Base-by-base conservation (phyloP, 495 filamentous ascomycete species). In the Tuber brumale region DNA sequence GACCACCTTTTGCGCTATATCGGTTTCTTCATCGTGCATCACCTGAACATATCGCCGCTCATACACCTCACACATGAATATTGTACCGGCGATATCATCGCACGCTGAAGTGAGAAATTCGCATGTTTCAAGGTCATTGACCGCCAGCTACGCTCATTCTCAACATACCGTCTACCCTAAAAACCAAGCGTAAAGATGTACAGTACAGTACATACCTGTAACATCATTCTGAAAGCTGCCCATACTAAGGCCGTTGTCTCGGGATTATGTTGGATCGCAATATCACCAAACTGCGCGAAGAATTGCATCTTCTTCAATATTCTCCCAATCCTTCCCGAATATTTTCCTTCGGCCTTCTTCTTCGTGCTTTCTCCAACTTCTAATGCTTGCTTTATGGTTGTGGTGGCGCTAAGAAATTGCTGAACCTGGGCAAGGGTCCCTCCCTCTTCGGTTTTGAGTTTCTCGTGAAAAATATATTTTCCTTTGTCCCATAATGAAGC, bases 181-280 rank as follows among this genome's bases (percentile, higher is more conserved):
- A 21, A 16, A 2, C n/a, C 43, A 9, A 42, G 42, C 3, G 37
- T 21, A 42, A 18, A 21, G 18, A 37, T 42, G 27, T n/a, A n/a
- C n/a, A n/a, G n/a, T 70, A 37, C 23, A 35, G 45, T 74, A 45
- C 37, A 35, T 66, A 77, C 76, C 76, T 77, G 76, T 16, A 77
- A 74, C 72, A 77, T 77, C 72, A 76, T 48, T 42, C 76, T 76
- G 37, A 75, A 74, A 31, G 73, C 76, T 69, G 73, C 76, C 76
- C 76, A 77, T 48, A 77, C 45, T n/a, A 77, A 48, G 2, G 76
- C 45, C 3, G 74, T 77, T 19, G 72, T 74, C 6, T 77, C 76
- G 18, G 76, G 76, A 39, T 76, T 57, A 18, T 71, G 44, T 27
- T 77, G 76, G 42, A 77, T 76, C 14, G 46, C 73, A 21, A 77